These are phyloP conservation scores for Hypoxylon sp. DNA, from an alignment of 2,329 filamentous ascomycete species.

Conservation along the genomic window DNA sequence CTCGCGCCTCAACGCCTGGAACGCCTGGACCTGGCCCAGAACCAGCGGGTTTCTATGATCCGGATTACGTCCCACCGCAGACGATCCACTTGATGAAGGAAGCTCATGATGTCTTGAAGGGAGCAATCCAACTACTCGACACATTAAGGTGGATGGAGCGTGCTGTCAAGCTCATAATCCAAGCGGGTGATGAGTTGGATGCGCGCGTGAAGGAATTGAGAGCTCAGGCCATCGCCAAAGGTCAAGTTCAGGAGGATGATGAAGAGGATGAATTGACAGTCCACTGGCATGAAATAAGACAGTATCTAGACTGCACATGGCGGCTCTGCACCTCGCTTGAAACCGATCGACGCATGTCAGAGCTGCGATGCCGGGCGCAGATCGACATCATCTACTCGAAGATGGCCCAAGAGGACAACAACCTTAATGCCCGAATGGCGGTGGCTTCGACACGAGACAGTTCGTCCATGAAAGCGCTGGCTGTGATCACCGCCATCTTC, in stretches of 20 bases:
- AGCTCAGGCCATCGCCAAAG: conserved; percentile 21
- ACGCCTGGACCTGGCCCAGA: conserved; percentile 14
- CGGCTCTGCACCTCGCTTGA: conserved; percentile 55
- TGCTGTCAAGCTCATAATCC: conserved; percentile 54
- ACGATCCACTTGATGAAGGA: conserved; percentile 59
- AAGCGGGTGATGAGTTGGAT: conserved; percentile 55
- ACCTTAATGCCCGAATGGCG: conserved; percentile 64
- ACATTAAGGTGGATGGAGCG: conserved; percentile 59
- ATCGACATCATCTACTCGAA: conserved; percentile 60
- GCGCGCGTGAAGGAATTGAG: conserved; percentile 42
- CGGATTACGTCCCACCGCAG: conserved; percentile 52
- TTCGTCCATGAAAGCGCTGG: conserved; percentile 58
- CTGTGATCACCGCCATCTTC: conserved; percentile 59
- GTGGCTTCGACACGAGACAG: conserved; percentile 78
- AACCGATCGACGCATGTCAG: conserved; percentile 57
- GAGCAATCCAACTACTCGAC: conserved; percentile 55
- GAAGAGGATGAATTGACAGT: conserved; percentile 46
- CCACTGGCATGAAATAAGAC: conserved; percentile 58
- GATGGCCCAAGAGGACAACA: conserved; percentile 60
- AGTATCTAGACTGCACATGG: conserved; percentile 56
- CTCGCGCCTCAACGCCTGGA: background rate
- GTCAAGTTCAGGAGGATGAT: conserved; percentile 22
- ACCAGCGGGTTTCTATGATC: conserved; percentile 33
- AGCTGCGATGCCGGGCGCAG: conserved; percentile 56
- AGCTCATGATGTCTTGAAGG: conserved; percentile 56